Percentiles rank a stretch among this genome's conserved stretches.
Evolutionary conservation across 371 early-diverging fungal species (phyloP).

Genomic region (Lichtheimia ornata): DNA sequence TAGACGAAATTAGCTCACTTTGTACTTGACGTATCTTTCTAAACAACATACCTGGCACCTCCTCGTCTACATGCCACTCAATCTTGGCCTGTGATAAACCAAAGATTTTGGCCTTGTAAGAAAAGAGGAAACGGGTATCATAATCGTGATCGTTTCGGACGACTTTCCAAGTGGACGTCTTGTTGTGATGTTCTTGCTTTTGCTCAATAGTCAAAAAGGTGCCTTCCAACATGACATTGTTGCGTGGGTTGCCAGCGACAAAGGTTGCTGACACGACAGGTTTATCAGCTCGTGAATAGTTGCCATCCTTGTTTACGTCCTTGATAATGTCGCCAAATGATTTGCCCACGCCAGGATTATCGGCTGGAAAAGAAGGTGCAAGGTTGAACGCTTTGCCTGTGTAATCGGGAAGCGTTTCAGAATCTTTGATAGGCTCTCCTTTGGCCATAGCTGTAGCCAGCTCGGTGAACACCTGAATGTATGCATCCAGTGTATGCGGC

Average conservation of each 20-base stretch:
- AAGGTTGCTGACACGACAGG: slow-evolving; percentile 43
- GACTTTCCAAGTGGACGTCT: slow-evolving; percentile 29
- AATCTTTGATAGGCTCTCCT: slow-evolving; percentile 19
- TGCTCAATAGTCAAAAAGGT: slow-evolving; percentile 58
- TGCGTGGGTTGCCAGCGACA: slow-evolving; percentile 62
- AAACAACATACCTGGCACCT: neutral
- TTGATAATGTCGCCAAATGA: no score
- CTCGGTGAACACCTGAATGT: slow-evolving; percentile 52
- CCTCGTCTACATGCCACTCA: slow-evolving; percentile 34
- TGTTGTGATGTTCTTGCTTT: slow-evolving; percentile 11
- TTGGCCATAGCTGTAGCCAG: slow-evolving; percentile 48
- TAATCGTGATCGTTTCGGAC: slow-evolving; percentile 47
- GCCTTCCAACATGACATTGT: slow-evolving; percentile 37
- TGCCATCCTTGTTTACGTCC: no score
- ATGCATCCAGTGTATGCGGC: slow-evolving; percentile 59
- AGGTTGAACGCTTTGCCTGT: slow-evolving; percentile 23
- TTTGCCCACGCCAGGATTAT: no score
- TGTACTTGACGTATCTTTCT: slow-evolving; percentile 12
- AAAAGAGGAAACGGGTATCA: slow-evolving; percentile 46
- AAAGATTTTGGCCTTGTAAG: slow-evolving; percentile 24
- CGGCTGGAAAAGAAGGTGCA: no score
- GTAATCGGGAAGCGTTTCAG: neutral
- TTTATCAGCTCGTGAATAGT: no score
- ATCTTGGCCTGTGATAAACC: slow-evolving; percentile 40
- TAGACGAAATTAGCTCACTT: slow-evolving; percentile 13